Evolutionary conservation across 169 alveolate genomes (phyloP).

Genomic region (Plasmodium gaboni): DNA sequence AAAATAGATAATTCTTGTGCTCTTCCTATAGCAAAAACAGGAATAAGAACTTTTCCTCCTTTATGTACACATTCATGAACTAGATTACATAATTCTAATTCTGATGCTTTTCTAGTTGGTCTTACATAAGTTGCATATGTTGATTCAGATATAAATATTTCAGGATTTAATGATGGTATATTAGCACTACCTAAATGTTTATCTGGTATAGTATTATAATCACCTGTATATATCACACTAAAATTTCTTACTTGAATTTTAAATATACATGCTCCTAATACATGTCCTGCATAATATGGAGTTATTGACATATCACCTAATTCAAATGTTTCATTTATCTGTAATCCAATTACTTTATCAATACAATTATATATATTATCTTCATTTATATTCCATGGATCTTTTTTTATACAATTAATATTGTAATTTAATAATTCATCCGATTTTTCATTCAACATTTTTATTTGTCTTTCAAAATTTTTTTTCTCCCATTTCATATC

Average conservation of each 20-base stretch:
- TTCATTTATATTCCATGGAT: slow-evolving; percentile 89
- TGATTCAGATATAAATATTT: slow-evolving; percentile 95
- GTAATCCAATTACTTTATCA: slow-evolving; percentile 89
- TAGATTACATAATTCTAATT: slow-evolving; percentile 94
- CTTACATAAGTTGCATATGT: slow-evolving; percentile 98
- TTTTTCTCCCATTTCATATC: slow-evolving; percentile 83
- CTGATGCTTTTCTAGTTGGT: slow-evolving; percentile 96
- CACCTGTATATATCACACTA: slow-evolving; percentile 95
- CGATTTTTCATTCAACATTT: slow-evolving; percentile 80
- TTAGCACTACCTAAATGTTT: slow-evolving; percentile 97
- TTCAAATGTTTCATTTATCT: slow-evolving; percentile 91
- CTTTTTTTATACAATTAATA: slow-evolving; percentile 70
- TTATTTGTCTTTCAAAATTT: slow-evolving; percentile 77
- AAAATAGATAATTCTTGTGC: slow-evolving; percentile 98
- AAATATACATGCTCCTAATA: slow-evolving; percentile 98
- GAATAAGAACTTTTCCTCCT: slow-evolving; percentile 97
- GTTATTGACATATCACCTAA: slow-evolving; percentile 92
- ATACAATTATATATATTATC: slow-evolving; percentile 91
- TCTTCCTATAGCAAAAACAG: slow-evolving; percentile 99
- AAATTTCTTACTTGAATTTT: slow-evolving; percentile 93
- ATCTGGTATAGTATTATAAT: slow-evolving; percentile 96
- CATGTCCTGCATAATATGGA: slow-evolving; percentile 99
- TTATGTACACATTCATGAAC: slow-evolving; percentile 89
- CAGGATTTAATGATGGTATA: slow-evolving; percentile 94
- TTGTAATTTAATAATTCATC: slow-evolving; percentile 70